phyloP scores from a whole-genome alignment of 1,139 yeast genomes.

The Pneumocystis carinii region DNA sequence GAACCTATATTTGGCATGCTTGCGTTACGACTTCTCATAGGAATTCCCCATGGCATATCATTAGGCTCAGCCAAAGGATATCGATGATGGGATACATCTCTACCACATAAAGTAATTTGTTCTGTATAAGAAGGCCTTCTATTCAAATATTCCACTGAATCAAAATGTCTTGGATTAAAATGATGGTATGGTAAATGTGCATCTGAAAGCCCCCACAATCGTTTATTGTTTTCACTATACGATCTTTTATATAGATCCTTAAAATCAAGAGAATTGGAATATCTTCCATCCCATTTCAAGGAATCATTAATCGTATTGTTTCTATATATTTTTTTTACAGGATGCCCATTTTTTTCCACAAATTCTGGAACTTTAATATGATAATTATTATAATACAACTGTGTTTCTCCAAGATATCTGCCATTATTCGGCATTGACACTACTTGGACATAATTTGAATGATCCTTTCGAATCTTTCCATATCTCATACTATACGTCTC shows the following conservation, averaged over 20 bases:
- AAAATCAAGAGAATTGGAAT: neutral
- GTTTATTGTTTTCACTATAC: neutral
- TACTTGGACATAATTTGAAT: neutral
- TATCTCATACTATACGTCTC: neutral
- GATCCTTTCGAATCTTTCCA: neutral
- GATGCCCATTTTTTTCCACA: neutral
- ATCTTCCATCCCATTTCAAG: neutral
- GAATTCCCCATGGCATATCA: neutral
- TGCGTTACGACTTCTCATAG: neutral
- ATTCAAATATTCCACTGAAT: neutral
- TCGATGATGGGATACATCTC: neutral
- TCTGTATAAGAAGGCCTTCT: neutral
- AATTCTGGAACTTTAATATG: neutral
- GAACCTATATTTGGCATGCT: neutral
- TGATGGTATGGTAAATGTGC: neutral
- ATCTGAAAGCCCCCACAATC: neutral
- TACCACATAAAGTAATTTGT: neutral
- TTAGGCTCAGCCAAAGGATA: neutral
- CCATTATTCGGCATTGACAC: neutral
- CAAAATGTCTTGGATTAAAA: neutral
- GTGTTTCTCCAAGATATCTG: neutral
- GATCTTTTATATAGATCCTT: neutral
- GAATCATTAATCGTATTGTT: neutral
- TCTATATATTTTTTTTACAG: neutral
- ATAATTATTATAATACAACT: neutral